Percentiles rank a stretch among this genome's conserved stretches.
Conservation (phyloP, 2,329 filamentous ascomycete genomes). For the Fonsecaea pedrosoi region DNA sequence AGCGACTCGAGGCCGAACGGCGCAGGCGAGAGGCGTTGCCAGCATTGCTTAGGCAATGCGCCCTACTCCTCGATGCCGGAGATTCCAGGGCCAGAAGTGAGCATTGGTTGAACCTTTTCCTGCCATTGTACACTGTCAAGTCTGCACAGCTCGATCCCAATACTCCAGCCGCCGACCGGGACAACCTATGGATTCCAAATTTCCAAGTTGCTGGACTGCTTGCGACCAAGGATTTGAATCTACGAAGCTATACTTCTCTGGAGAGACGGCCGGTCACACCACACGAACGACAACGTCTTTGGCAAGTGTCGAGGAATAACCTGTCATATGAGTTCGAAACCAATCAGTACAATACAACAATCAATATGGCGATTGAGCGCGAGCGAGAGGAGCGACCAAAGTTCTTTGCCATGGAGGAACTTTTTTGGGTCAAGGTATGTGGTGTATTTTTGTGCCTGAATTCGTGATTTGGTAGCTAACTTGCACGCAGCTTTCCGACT, state of each 20-base stretch:
- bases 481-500: slow-evolving; percentile 53
- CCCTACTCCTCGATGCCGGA: slow-evolving; percentile 53
- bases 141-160: slow-evolving; percentile 52
- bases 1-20: slow-evolving; percentile 54
- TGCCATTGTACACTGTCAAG: slow-evolving; percentile 54
- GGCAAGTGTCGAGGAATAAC: slow-evolving; percentile 55
- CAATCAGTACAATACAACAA: slow-evolving; percentile 47
- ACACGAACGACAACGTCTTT: slow-evolving; percentile 54
- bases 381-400: slow-evolving; percentile 54
- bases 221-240: slow-evolving; percentile 57
- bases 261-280: slow-evolving; percentile 53
- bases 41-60: slow-evolving; percentile 52
- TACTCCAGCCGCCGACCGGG: slow-evolving; percentile 46
- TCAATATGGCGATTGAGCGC: slow-evolving; percentile 49
- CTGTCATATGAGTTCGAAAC: slow-evolving; percentile 52
- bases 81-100: slow-evolving; percentile 51
- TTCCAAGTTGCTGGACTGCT: slow-evolving; percentile 57
- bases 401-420: slow-evolving; percentile 57
- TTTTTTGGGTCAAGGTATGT: slow-evolving; percentile 59
- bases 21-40: slow-evolving; percentile 56
- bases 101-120: slow-evolving; percentile 54
- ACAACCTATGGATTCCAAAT: slow-evolving; percentile 58
- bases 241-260: slow-evolving; percentile 52
- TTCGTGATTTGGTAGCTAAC: slow-evolving; percentile 31
- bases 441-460: neutral